Evolutionary conservation across 495 filamentous ascomycete species (phyloP), one percentile per base, ranked within the genome.

Genomic region (Penicillium tannophilum): DNA sequence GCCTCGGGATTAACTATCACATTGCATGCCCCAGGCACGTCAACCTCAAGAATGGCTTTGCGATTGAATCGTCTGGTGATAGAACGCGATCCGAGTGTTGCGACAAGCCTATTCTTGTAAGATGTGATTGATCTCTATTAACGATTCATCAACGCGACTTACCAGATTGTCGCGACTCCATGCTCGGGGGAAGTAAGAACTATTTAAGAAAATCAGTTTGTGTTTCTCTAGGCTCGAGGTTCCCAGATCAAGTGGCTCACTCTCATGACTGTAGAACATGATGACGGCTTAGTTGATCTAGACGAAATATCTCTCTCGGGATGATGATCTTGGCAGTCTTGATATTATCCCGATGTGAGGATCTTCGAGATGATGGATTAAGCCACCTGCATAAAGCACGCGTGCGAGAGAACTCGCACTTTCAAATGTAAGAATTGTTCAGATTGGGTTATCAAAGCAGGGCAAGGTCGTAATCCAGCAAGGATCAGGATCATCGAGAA

Each of bases 131-230:
- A 39, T 31, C 6, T 52, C 24, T 59, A 39, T 46, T 26, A 17
- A 36, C 10, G 28, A 17, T 16, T 45, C 14, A 17, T 17, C 33
- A 30, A 55, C 28, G 7, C 10, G 41, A 11, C 55, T 53, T 80
- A 96, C 93, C 94, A 98, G 51, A 98, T 86, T 2, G 93, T 97
- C 4, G 93, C 91, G 54, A 98, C 91, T 30, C 94, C 94, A 78
- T 96, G 88, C 68, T 92, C 88, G 43, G 87, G 87, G 46, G 84
- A 92, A 6, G 90, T 96, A 54, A 98, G 86, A 58, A 98, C 92
- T 96, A 58, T 17, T 71, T 63, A 35, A 56, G 26, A 45, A 51
- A 12, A 1, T 75, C 42, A 64, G 65, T 52, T 49, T 59, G 3
- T 28, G 48, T 14, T 51, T 48, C 5, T 17, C 28, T 30, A 9